Conservation (phyloP, 176 grass and related monocot genomes). For the Panicum miliaceum region DNA sequence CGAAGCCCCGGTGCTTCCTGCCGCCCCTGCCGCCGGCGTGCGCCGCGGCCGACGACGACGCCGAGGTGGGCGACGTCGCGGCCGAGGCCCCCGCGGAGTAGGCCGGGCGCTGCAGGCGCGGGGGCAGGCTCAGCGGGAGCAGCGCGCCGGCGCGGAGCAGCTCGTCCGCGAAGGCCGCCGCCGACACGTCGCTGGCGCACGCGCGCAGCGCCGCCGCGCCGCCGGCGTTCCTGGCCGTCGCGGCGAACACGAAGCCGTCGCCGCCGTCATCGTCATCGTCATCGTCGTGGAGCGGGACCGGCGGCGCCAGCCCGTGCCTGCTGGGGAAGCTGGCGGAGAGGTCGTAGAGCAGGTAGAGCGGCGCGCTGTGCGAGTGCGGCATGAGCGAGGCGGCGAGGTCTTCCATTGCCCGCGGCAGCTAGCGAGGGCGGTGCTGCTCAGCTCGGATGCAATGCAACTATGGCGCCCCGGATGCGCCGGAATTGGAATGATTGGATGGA, state of each 20-base stretch:
- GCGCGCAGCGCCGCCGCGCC: background rate
- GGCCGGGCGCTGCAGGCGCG: constrained; percentile 39
- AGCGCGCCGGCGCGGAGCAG: constrained; percentile 38
- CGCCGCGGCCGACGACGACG: too few species aligned
- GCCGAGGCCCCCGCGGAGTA: constrained; percentile 30
- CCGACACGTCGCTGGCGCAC: constrained; percentile 43
- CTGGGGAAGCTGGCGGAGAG: background rate
- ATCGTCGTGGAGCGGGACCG: background rate
- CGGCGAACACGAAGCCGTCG: constrained; percentile 18
- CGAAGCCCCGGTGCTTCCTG: constrained; percentile 40
- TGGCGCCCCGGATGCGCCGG: too few species aligned
- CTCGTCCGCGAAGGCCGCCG: constrained; percentile 40
- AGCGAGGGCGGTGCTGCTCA: too few species aligned
- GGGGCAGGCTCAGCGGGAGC: constrained; percentile 47
- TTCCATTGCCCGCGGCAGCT: constrained; percentile 25
- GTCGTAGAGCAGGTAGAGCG: constrained; percentile 55
- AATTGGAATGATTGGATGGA: background rate
- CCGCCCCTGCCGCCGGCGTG: background rate
- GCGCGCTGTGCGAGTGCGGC: constrained; percentile 51
- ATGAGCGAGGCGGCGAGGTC: constrained; percentile 42
- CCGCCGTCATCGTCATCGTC: background rate
- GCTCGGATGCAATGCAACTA: too few species aligned
- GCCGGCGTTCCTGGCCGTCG: background rate
- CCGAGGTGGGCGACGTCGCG: constrained; percentile 39
- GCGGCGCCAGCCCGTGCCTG: background rate